Evolutionary conservation across 192 early-diverging fungal species (phyloP), one percentile per base, ranked within the genome.

Genomic region (Linnemannia zychae): DNA sequence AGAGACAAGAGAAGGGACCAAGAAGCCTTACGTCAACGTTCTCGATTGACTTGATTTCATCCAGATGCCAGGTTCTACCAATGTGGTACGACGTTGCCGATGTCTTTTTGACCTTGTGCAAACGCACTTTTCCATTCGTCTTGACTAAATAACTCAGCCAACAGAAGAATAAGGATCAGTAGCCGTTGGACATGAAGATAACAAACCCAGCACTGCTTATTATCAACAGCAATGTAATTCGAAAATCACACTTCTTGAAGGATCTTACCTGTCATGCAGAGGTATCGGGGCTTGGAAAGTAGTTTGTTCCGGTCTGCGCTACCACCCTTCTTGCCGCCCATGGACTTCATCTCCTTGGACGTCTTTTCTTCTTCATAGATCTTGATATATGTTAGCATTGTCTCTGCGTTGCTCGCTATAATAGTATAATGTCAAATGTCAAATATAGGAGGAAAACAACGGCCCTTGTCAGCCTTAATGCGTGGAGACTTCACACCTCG

Each of bases 41-140:
- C 81, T 90, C 86, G 20, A 91, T 84, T 12, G 79, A 79, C 40
- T 81, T 82, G 34, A 92, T 85, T 72, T 92, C 88, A 67, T 92
- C 92, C 49, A 92, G 75, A 47, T 87, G 71, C 92, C 92, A 92
- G 0, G 88, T 84, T 71, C 88, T 91, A 48, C 89, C 90, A 60
- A 91, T 89, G 49, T 89, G 88, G 71, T 90, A 92, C n/a, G 87
- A 89, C 13, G 87, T 86, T n/a, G 80, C 84, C 31, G 87, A 80
- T 33, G 79, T 89, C 75, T 86, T 87, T 68, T 91, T 92, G 15
- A 88, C 83, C 76, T 92, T 92, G 38, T 91, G 86, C 20, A 92
- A 76, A 40, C 88, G 88, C 18, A 87, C 76, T 77, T 84, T 88
- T 33, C 87, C 87, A 13, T 82, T 86, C 65, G 82, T 80, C 69